Percentiles rank a stretch among this genome's conserved stretches.
These are phyloP conservation scores for Kwoniella dendrophila DNA, from an alignment of 768 basidiomycete genomes.

Conservation along the genomic window DNA sequence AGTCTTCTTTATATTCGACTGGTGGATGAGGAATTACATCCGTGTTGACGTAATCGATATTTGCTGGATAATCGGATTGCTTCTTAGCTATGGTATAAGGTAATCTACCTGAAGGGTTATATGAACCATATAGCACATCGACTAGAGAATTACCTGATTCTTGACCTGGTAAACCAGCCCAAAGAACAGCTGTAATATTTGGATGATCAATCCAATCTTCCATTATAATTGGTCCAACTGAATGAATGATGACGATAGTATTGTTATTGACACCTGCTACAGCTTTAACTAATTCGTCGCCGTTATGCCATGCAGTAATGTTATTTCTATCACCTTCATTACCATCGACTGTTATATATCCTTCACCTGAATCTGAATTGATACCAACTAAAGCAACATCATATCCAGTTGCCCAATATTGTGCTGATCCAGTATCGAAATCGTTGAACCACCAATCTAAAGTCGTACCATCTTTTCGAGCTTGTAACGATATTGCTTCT, in stretches of 20 bases:
- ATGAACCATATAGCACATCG: conserved; percentile 71
- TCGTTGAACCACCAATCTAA: conserved; percentile 73
- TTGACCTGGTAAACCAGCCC: conserved; percentile 68
- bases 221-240: conserved; percentile 63
- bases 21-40: conserved; percentile 57
- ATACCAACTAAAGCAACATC: conserved; percentile 73
- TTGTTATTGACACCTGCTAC: conserved; percentile 61
- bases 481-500: conserved; percentile 75
- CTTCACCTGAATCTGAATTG: conserved; percentile 81
- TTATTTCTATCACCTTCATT: conserved; percentile 74
- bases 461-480: conserved; percentile 67
- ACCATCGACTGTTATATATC: conserved; percentile 75
- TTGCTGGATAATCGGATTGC: conserved; percentile 64
- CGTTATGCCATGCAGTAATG: conserved; percentile 72
- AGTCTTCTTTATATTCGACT: conserved; percentile 70
- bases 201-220: conserved; percentile 73
- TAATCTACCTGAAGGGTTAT: conserved; percentile 72
- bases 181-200: conserved; percentile 74
- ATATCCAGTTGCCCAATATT: conserved; percentile 57
- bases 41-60: conserved; percentile 58
- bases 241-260: conserved; percentile 71
- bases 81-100: conserved; percentile 77
- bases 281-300: conserved; percentile 67
- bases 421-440: conserved; percentile 64
- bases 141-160: conserved; percentile 73